Evolutionary conservation across 2,329 filamentous ascomycete species (phyloP).

Genomic region (Raffaelea deltoideospora): DNA sequence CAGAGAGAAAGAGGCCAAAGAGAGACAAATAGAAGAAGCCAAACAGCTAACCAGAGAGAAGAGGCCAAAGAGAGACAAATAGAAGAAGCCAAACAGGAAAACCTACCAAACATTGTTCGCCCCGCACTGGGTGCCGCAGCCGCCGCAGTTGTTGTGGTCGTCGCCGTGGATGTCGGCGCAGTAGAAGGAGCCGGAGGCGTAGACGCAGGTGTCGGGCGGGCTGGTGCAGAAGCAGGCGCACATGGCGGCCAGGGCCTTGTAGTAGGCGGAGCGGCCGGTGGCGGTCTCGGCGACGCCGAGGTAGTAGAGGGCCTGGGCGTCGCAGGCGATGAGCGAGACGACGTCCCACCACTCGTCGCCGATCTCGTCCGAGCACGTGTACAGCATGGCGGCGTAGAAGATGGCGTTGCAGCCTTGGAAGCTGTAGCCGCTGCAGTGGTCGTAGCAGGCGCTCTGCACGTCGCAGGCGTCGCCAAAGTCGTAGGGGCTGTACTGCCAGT

Average conservation of each 20-base stretch:
- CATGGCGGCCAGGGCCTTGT: slow-evolving; percentile 1
- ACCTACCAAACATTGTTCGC: slow-evolving; percentile 2
- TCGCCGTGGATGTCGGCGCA: background rate
- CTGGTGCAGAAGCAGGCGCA: slow-evolving; percentile 3
- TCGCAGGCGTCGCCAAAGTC: slow-evolving; percentile 4
- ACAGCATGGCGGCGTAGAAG: slow-evolving; percentile 3
- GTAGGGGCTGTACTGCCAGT: slow-evolving; percentile 3
- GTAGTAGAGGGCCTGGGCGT: slow-evolving; percentile 2
- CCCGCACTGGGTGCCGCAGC: slow-evolving; percentile 2
- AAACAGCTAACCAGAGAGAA: background rate
- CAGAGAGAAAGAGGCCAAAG: background rate
- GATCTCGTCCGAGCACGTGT: slow-evolving; percentile 1
- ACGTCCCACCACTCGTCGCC: slow-evolving; percentile 5
- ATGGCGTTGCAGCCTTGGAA: slow-evolving; percentile 4
- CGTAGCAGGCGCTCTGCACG: slow-evolving; percentile 3
- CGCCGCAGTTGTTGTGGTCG: slow-evolving; percentile 2
- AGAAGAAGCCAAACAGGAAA: background rate
- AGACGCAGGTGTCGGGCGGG: slow-evolving; percentile 1
- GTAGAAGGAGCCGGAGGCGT: background rate
- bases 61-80: background rate
- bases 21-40: background rate
- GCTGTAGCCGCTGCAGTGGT: slow-evolving; percentile 3
- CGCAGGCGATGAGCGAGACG: slow-evolving; percentile 2
- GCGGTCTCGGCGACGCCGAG: slow-evolving; percentile 2
- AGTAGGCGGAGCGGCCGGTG: slow-evolving; percentile 2